phyloP scores from a whole-genome alignment of 2,329 filamentous ascomycete genomes.

The Stachybotrys chartarum region DNA sequence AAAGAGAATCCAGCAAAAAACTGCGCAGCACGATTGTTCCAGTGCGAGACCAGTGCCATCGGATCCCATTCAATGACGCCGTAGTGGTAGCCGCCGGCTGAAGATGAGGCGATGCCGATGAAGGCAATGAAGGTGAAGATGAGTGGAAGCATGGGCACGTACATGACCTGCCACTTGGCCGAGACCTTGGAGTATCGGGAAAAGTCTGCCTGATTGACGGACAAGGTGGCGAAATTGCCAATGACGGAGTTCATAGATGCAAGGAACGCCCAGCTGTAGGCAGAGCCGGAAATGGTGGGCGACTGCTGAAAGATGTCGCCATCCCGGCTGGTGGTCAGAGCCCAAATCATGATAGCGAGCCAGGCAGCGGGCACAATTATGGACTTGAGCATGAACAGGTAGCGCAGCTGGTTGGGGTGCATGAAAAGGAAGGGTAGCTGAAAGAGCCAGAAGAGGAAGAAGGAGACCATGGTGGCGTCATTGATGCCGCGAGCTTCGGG shows the following conservation, averaged over 20 bases:
- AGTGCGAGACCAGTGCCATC: background rate
- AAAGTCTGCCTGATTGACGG: constrained; percentile 41
- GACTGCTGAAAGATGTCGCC: constrained; percentile 12
- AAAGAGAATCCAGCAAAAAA: constrained; percentile 1
- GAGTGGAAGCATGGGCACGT: constrained; percentile 1
- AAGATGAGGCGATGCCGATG: constrained; percentile 1
- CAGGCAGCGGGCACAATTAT: constrained; percentile 10
- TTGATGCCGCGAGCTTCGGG: constrained; percentile 21
- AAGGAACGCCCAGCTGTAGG: constrained; percentile 32
- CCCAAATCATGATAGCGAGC: constrained; percentile 24
- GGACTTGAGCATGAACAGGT: constrained; percentile 26
- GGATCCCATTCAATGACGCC: constrained; percentile 1
- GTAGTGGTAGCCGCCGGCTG: background rate
- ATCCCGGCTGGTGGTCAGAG: constrained; percentile 3
- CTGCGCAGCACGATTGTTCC: background rate
- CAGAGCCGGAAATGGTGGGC: constrained; percentile 27
- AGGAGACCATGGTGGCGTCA: constrained; percentile 31
- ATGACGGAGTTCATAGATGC: constrained; percentile 39
- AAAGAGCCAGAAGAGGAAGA: constrained; percentile 39
- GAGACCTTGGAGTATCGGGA: constrained; percentile 3
- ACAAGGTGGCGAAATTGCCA: constrained; percentile 39
- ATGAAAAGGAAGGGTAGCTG: constrained; percentile 34
- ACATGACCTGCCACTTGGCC: constrained; percentile 1
- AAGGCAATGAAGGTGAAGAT: constrained; percentile 1
- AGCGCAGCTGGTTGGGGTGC: constrained; percentile 26